Percentiles rank a stretch among this genome's conserved stretches.
These are phyloP conservation scores for Pythium dissotocum DNA, from an alignment of 352 stramenopile species.

Conservation along the genomic window DNA sequence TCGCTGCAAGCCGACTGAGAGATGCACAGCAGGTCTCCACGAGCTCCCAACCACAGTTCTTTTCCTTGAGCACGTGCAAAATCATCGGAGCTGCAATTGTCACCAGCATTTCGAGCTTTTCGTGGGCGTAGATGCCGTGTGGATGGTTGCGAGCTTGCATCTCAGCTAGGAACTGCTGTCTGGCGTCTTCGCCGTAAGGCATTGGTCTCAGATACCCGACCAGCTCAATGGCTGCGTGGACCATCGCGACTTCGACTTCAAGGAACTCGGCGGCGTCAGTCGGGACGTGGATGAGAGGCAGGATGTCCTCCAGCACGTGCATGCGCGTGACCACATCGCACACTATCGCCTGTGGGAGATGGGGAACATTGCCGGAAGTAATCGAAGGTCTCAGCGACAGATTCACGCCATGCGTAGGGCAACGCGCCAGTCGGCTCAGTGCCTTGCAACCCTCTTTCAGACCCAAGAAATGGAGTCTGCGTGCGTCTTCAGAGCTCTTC, in stretches of 20 bases:
- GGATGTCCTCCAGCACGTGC: slow-evolving; percentile 70
- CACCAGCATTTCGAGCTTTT: slow-evolving; percentile 51
- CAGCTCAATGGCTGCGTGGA: slow-evolving; percentile 58
- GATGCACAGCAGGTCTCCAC: slow-evolving; percentile 55
- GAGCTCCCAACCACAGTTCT: slow-evolving; percentile 32
- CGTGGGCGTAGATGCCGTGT: slow-evolving; percentile 41
- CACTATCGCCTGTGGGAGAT: slow-evolving; percentile 60
- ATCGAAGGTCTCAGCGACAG: slow-evolving; percentile 44
- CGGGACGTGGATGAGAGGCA: slow-evolving; percentile 46
- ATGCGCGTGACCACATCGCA: slow-evolving; percentile 63
- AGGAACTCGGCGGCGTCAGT: slow-evolving; percentile 54
- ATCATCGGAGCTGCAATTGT: slow-evolving; percentile 54
- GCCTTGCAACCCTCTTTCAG: slow-evolving; percentile 61
- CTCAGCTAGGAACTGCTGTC: slow-evolving; percentile 40
- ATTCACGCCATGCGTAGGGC: slow-evolving; percentile 37
- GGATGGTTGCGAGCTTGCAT: slow-evolving; percentile 23
- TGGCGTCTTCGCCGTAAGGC: slow-evolving; percentile 48
- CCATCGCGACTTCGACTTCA: slow-evolving; percentile 39
- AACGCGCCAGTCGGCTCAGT: slow-evolving; percentile 51
- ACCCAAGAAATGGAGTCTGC: slow-evolving; percentile 47
- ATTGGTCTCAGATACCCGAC: slow-evolving; percentile 60
- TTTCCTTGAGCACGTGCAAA: slow-evolving; percentile 59
- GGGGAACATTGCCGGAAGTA: slow-evolving; percentile 46
- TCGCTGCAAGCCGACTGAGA: slow-evolving; percentile 64
- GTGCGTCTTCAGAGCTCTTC: slow-evolving; percentile 32